Percentiles rank a stretch among this genome's conserved stretches.
Evolutionary conservation across 225 moss, liverwort and hornwort genomes (phyloP).

Genomic region (Anthoceros angustus): DNA sequence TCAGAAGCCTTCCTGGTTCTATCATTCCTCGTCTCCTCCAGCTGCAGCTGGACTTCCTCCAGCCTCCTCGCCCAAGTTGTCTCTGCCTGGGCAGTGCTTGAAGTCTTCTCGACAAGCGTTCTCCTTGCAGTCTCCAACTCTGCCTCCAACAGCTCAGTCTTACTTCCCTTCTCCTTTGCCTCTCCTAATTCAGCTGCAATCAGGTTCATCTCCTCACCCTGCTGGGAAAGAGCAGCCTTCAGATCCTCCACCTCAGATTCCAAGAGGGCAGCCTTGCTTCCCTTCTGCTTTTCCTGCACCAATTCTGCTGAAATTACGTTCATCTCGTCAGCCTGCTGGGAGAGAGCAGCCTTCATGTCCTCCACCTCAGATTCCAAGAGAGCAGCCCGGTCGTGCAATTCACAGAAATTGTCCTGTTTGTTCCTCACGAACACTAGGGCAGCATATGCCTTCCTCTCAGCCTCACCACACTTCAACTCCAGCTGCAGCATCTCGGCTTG

Average conservation of each 20-base stretch:
- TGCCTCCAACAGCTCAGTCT: slow-evolving; percentile 19
- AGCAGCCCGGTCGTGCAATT: slow-evolving; percentile 11
- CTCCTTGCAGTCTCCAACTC: slow-evolving; percentile 15
- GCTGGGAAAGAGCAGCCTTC: neutral
- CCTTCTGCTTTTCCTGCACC: slow-evolving; percentile 5
- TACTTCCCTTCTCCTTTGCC: slow-evolving; percentile 6
- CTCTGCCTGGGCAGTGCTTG: slow-evolving; percentile 10
- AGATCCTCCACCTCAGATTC: slow-evolving; percentile 17
- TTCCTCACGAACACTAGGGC: too few relatives aligned
- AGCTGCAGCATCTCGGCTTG: slow-evolving; percentile 1
- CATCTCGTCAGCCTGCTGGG: slow-evolving; percentile 4
- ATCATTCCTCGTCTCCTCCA: slow-evolving; percentile 13
- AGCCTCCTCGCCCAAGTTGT: slow-evolving; percentile 9
- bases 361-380: slow-evolving; percentile 11
- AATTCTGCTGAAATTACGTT: slow-evolving; percentile 15
- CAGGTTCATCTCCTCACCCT: slow-evolving; percentile 11
- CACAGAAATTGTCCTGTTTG: neutral
- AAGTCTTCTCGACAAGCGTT: slow-evolving; percentile 15
- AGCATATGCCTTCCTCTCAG: too few relatives aligned
- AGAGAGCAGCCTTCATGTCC: slow-evolving; percentile 9
- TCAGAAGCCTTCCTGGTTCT: slow-evolving; percentile 10
- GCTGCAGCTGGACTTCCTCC: slow-evolving; percentile 20
- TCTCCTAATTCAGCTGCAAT: slow-evolving; percentile 14
- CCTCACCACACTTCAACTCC: neutral
- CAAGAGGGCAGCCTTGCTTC: slow-evolving; percentile 11